Percentiles rank a stretch among this genome's conserved stretches.
phyloP scores from a whole-genome alignment of 2,329 filamentous ascomycete genomes.

The Tolypocladium endophyticum region DNA sequence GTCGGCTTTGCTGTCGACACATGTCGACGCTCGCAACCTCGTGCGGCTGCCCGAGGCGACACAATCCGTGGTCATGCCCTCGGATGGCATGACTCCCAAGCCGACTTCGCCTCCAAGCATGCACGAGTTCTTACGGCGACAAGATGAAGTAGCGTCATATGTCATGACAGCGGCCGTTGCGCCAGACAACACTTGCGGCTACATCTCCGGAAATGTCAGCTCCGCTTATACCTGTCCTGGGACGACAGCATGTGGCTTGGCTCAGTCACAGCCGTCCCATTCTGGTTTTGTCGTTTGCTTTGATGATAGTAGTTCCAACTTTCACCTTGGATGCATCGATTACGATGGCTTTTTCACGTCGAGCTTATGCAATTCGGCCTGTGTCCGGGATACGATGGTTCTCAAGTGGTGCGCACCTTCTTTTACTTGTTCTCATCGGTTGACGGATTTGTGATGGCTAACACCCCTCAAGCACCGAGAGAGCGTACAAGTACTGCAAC shows the following conservation, averaged over 20 bases:
- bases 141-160: not conserved
- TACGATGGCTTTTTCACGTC: slow-evolving; percentile 20
- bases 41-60: slow-evolving; percentile 22
- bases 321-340: slow-evolving; percentile 28
- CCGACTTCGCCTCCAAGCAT: slow-evolving; percentile 29
- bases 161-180: slow-evolving; percentile 24
- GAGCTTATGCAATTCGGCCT: slow-evolving; percentile 28
- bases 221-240: slow-evolving; percentile 28
- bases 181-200: slow-evolving; percentile 41
- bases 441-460: not conserved
- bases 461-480: slow-evolving; percentile 21
- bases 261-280: slow-evolving; percentile 16
- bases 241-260: slow-evolving; percentile 27
- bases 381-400: slow-evolving; percentile 27
- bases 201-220: slow-evolving; percentile 27
- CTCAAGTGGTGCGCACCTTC: slow-evolving; percentile 31
- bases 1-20: slow-evolving; percentile 15
- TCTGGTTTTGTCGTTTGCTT: slow-evolving; percentile 34
- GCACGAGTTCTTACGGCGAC: slow-evolving; percentile 17
- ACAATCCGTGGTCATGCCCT: slow-evolving; percentile 17
- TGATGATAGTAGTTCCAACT: slow-evolving; percentile 18
- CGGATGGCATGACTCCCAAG: slow-evolving; percentile 24
- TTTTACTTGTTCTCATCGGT: not conserved
- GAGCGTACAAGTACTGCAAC: slow-evolving; percentile 28
- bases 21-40: slow-evolving; percentile 19